Conservation (phyloP, 805 yeast genomes). For the Yamadazyma insecticola region DNA sequence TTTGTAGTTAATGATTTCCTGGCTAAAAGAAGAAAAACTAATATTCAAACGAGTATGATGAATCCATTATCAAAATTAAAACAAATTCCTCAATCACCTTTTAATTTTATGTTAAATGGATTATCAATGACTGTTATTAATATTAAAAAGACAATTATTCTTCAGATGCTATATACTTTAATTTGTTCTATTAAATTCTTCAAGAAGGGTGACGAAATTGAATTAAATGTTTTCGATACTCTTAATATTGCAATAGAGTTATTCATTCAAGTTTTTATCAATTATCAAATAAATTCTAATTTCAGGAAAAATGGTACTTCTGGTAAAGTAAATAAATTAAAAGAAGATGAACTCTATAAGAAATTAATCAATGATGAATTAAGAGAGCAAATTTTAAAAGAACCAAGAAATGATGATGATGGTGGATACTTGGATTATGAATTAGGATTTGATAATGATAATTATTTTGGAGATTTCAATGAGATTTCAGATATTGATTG, state of each 20-base stretch:
- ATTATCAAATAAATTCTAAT: slow-evolving; percentile 25
- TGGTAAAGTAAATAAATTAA: slow-evolving; percentile 13
- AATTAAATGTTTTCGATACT: slow-evolving; percentile 9
- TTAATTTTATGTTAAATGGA: slow-evolving; percentile 38
- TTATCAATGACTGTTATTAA: slow-evolving; percentile 40
- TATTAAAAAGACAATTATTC: slow-evolving; percentile 36
- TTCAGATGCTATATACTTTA: slow-evolving; percentile 39
- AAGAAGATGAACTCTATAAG: slow-evolving; percentile 34
- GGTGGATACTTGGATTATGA: slow-evolving; percentile 24
- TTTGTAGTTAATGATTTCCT: slow-evolving; percentile 41
- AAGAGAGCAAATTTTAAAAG: slow-evolving; percentile 31
- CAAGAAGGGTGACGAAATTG: slow-evolving; percentile 13
- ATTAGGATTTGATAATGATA: slow-evolving; percentile 20
- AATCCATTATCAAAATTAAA: slow-evolving; percentile 13
- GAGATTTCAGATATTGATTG: slow-evolving; percentile 31
- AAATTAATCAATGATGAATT: slow-evolving; percentile 37
- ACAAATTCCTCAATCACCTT: slow-evolving; percentile 35
- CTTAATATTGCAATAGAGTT: slow-evolving; percentile 25
- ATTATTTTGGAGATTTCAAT: slow-evolving; percentile 10
- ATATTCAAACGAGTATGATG: slow-evolving; percentile 5
- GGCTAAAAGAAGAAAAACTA: slow-evolving; percentile 28
- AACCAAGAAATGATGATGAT: slow-evolving; percentile 23
- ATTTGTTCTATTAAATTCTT: slow-evolving; percentile 35
- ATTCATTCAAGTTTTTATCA: slow-evolving; percentile 34
- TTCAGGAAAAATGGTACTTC: slow-evolving; percentile 8